Evolutionary conservation across 2,329 filamentous ascomycete species (phyloP).

Genomic region (Aspergillus ochraceus): DNA sequence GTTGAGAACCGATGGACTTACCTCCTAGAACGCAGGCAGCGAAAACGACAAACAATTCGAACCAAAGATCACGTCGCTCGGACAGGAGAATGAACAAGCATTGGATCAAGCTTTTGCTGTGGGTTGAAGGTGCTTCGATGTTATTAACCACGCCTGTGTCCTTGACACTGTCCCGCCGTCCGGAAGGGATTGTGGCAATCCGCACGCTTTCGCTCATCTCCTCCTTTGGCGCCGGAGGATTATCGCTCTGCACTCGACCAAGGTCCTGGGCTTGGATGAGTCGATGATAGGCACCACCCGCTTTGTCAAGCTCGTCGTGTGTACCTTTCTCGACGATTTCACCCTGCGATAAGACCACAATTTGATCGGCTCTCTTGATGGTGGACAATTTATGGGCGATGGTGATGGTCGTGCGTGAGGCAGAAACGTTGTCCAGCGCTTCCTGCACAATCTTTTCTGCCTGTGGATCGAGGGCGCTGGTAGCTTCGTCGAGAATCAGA

Average conservation of each 20-base stretch:
- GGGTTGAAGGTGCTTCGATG: background rate
- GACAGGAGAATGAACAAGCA: background rate
- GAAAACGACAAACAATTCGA: background rate
- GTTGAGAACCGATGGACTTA: background rate
- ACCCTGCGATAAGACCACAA: slow-evolving; percentile 45
- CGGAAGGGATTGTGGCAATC: background rate
- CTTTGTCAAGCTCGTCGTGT: slow-evolving; percentile 39
- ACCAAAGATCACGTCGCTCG: slow-evolving; percentile 1
- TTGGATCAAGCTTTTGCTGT: background rate
- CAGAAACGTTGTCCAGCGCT: slow-evolving; percentile 71
- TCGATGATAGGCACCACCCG: slow-evolving; percentile 38
- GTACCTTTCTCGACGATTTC: slow-evolving; percentile 45
- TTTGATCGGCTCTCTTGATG: slow-evolving; percentile 43
- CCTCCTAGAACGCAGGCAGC: slow-evolving; percentile 1
- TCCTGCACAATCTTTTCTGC: slow-evolving; percentile 83
- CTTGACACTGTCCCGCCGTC: background rate
- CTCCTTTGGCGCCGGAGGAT: background rate
- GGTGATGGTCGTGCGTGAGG: slow-evolving; percentile 45
- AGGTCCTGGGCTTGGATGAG: slow-evolving; percentile 51
- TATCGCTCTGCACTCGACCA: background rate
- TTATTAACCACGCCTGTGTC: background rate
- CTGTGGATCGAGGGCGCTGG: slow-evolving; percentile 80
- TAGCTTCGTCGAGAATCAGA: slow-evolving; percentile 86
- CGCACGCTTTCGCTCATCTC: background rate
- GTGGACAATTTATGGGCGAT: slow-evolving; percentile 48